Evolutionary conservation across 2,329 filamentous ascomycete species (phyloP), one percentile per base, ranked within the genome.

Genomic region (Penicillium sp.): DNA sequence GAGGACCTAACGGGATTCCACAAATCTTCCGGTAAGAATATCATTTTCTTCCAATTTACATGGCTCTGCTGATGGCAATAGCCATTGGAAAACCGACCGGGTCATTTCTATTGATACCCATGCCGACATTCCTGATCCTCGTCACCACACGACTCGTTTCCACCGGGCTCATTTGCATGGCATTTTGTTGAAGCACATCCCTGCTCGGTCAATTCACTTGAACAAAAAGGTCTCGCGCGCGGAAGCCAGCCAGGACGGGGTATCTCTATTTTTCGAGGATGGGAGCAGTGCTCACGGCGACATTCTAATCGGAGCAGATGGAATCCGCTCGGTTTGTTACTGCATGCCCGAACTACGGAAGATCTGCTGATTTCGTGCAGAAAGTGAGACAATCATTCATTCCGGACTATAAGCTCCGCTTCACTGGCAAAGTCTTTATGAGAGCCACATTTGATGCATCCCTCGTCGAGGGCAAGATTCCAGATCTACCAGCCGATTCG

Each of bases 241-340:
- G 1, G 58, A 66, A 20, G 65, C 64, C 5, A 63, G 71, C 14
- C 61, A 63, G 0, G 44, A 64, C 38, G 60, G 70, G 1, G 64
- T 73, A 0, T 62, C 51, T 14, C 50, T 81, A 0, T 60, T 60
- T 24, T 82, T 83, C 57, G 65, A 71, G n/a, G 80, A 82, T 57
- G 78, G 76, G 5, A 74, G 70, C 0, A 69, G 62, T 2, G 68
- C 69, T 0, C 61, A 64, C 0, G 77, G 76, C 0, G 78, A 82
- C 55, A 62, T 81, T 36, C 60, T 81, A 22, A 70, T 83, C 14
- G 80, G 79, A 1, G 76, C 79, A 0, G 80, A 83, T 61, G 81
- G 81, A 35, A 76, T 82, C 42, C 76, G 78, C 57, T 81, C 78
- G 18, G 67, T 71, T 2, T 72, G 79, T 22, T 68, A 72, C 11